phyloP scores from a whole-genome alignment of 768 basidiomycete genomes.

The Hydnum rufescens region DNA sequence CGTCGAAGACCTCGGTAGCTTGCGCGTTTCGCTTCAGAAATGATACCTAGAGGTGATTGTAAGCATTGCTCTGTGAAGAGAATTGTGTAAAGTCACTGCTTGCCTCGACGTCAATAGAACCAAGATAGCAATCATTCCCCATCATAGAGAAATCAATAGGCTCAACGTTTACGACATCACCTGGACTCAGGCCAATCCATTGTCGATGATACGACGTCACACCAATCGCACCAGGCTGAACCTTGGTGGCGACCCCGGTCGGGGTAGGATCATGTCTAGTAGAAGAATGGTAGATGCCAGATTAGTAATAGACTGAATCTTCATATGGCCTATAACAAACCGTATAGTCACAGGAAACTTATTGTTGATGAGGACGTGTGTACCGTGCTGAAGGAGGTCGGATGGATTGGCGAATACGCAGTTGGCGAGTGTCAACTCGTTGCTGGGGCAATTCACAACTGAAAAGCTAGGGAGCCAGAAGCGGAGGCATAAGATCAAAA shows the following conservation, averaged over 20 bases:
- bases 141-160: slow-evolving; percentile 21
- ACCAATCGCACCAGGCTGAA: slow-evolving; percentile 54
- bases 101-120: slow-evolving; percentile 60
- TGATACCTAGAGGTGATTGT: slow-evolving; percentile 21
- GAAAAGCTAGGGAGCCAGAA: slow-evolving; percentile 22
- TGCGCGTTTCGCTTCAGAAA: slow-evolving; percentile 36
- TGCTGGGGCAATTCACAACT: slow-evolving; percentile 42
- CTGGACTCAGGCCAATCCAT: slow-evolving; percentile 78
- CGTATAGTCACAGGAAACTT: slow-evolving; percentile 49
- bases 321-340: slow-evolving; percentile 31
- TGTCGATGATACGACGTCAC: slow-evolving; percentile 60
- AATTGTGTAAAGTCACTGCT: slow-evolving; percentile 4
- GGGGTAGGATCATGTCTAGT: slow-evolving; percentile 54
- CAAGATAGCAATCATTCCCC: slow-evolving; percentile 39
- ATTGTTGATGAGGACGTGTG: slow-evolving; percentile 60
- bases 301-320: not conserved
- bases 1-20: slow-evolving; percentile 51
- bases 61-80: not conserved
- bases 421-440: slow-evolving; percentile 57
- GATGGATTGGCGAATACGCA: slow-evolving; percentile 58
- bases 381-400: slow-evolving; percentile 45
- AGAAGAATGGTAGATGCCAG: not conserved
- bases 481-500: not conserved
- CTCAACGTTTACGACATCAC: slow-evolving; percentile 58
- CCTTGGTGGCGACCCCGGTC: slow-evolving; percentile 21